phyloP scores from a whole-genome alignment of 768 basidiomycete species.

The Agrocybe praecox region DNA sequence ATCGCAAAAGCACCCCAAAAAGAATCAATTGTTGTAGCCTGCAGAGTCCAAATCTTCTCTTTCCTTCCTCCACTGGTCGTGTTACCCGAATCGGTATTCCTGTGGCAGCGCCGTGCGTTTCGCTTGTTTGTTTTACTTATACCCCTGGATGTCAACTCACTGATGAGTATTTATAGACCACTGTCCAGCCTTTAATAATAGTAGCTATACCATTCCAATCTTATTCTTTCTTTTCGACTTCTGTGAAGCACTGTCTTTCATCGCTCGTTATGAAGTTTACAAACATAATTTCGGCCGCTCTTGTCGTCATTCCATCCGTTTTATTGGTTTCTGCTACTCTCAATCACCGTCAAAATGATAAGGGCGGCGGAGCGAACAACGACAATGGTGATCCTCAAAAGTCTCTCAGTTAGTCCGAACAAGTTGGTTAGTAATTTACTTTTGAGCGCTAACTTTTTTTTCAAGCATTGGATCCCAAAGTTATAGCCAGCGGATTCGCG shows the following conservation, averaged over 20 bases:
- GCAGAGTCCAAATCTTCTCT: slow-evolving; percentile 13
- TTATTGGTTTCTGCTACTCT: slow-evolving; percentile 35
- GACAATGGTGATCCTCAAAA: slow-evolving; percentile 42
- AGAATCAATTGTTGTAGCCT: background rate
- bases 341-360: slow-evolving; percentile 22
- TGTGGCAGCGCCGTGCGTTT: slow-evolving; percentile 55
- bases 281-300: slow-evolving; percentile 36
- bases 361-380: slow-evolving; percentile 12
- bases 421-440: background rate
- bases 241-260: slow-evolving; percentile 44
- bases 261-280: slow-evolving; percentile 54
- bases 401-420: slow-evolving; percentile 35
- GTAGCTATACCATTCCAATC: slow-evolving; percentile 28
- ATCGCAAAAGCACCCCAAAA: background rate
- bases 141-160: slow-evolving; percentile 4
- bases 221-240: slow-evolving; percentile 46
- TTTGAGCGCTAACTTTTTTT: slow-evolving; percentile 1
- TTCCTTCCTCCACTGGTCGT: slow-evolving; percentile 19
- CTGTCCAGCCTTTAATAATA: background rate
- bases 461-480: slow-evolving; percentile 40
- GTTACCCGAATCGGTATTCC: slow-evolving; percentile 11
- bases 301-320: slow-evolving; percentile 42
- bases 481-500: slow-evolving; percentile 28
- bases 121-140: slow-evolving; percentile 21
- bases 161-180: slow-evolving; percentile 17